Evolutionary conservation across 2,329 filamentous ascomycete genomes (phyloP).

Genomic region (Neurospora crassa): DNA sequence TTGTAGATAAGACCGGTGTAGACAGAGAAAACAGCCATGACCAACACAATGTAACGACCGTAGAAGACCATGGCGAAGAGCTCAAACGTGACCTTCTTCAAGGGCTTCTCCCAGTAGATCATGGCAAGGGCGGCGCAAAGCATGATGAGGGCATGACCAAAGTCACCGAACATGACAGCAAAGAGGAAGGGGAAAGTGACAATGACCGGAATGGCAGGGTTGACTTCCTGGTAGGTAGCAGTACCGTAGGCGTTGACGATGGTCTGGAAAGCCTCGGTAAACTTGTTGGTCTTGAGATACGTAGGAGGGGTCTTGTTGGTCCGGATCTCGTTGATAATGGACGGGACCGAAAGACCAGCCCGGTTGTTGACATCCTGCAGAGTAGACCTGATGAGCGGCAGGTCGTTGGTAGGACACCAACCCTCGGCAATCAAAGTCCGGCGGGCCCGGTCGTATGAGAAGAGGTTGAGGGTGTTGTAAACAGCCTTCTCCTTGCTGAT

Average conservation of each 20-base stretch:
- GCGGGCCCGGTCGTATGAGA: conserved; percentile 90
- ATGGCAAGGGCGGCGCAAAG: conserved; percentile 72
- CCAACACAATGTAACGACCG: conserved; percentile 93
- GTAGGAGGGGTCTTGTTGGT: conserved; percentile 97
- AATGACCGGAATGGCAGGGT: conserved; percentile 88
- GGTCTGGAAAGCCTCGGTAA: conserved; percentile 95
- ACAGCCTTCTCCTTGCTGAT: conserved; percentile 98
- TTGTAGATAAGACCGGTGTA: conserved; percentile 98
- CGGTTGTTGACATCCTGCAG: conserved; percentile 94
- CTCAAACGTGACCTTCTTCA: conserved; percentile 89
- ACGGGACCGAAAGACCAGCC: conserved; percentile 91
- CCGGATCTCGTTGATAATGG: conserved; percentile 94
- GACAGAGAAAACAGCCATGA: conserved; percentile 96
- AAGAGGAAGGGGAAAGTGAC: conserved; percentile 99
- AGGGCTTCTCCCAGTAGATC: conserved; percentile 91
- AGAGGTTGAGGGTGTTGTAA: conserved; percentile 89
- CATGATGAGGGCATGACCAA: conserved; percentile 90
- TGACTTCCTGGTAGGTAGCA: conserved; percentile 93
- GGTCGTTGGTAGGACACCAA: conserved; percentile 89
- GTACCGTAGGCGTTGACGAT: conserved; percentile 99
- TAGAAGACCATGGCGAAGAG: conserved; percentile 98
- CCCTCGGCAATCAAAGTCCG: conserved; percentile 96
- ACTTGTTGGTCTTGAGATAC: conserved; percentile 96
- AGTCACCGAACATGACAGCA: conserved; percentile 99
- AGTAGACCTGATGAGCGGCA: conserved; percentile 82